Conservation (phyloP, 495 filamentous ascomycete species). For the Neurospora discreta region DNA sequence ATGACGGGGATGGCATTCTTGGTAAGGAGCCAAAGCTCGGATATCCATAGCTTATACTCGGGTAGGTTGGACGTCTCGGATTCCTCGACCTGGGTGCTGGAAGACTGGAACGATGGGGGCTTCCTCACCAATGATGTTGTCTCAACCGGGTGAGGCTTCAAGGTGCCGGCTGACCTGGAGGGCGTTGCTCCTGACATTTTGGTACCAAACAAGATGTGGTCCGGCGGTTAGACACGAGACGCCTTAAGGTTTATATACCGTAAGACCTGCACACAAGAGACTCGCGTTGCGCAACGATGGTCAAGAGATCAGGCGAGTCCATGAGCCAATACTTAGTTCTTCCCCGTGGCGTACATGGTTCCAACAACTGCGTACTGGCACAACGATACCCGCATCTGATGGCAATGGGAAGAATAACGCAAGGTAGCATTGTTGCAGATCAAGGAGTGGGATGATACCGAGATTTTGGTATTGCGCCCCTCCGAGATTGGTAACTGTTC, state of each 20-base stretch:
- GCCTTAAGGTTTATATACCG: background rate
- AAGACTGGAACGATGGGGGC: conserved; percentile 8
- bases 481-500: background rate
- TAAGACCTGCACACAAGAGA: background rate
- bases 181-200: background rate
- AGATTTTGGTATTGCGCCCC: background rate
- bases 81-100: background rate
- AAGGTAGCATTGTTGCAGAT: background rate
- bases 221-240: background rate
- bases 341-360: background rate
- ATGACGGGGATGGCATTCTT: conserved; percentile 70
- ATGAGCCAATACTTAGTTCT: background rate
- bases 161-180: background rate
- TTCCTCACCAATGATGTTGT: conserved; percentile 40
- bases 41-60: conserved; percentile 23
- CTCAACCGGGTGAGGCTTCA: conserved; percentile 22
- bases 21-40: conserved; percentile 59
- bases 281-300: background rate
- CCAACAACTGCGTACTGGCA: background rate
- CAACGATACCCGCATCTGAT: background rate
- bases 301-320: background rate
- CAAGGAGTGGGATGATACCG: background rate
- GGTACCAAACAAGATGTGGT: background rate
- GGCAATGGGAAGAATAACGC: background rate
- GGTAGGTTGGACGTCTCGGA: conserved; percentile 3